Base-by-base conservation (phyloP, 2,329 filamentous ascomycete genomes). In the Setomelanomma holmii region DNA sequence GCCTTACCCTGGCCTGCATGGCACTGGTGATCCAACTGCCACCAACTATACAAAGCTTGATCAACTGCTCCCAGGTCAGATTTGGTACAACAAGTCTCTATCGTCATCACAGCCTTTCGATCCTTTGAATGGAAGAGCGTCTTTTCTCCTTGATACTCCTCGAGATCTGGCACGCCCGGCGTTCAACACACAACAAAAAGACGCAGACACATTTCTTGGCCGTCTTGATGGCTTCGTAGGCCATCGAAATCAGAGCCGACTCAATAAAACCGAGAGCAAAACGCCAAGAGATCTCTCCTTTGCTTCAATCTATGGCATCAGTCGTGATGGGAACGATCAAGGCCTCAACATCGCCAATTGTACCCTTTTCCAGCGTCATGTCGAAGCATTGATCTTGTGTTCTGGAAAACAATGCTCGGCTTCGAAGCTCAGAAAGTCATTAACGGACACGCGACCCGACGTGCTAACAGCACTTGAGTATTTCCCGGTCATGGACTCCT, bases 71-170 rank as follows among this genome's bases (percentile, higher is more conserved):
- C 61, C 63, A 1, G 66, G 64, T 2, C 40, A 52, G 12, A 36
- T 68, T 0, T 68, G 62, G 60, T n/a, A 16, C 1, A 56, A 65
- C 21, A 68, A 63, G 10, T 30, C 27, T 30, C 10, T 14, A 8
- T 57, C 61, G 8, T 4, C 19, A 5, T 11, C 47, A 4, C 47
- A 59, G 22, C 66, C 61, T 3, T 66, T 64, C 20, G 47, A 42
- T 11, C 41, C 43, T 17, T 21, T 22, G 3, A 30, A 53, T 4
- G 49, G 45, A 4, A 40, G 8, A 4, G n/a, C 45, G 1, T 63
- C 59, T 0, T 73, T 72, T 35, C 64, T 71, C 34, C 49, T 71
- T 4, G 67, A 71, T 17, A 71, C 66, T 0, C 10, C 27, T 14
- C 27, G 27, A 8, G 27, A 30, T 30, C 27, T 30, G 5, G 27